Evolutionary conservation across 2,329 filamentous ascomycete genomes (phyloP).

Genomic region (Colletotrichum tropicale): DNA sequence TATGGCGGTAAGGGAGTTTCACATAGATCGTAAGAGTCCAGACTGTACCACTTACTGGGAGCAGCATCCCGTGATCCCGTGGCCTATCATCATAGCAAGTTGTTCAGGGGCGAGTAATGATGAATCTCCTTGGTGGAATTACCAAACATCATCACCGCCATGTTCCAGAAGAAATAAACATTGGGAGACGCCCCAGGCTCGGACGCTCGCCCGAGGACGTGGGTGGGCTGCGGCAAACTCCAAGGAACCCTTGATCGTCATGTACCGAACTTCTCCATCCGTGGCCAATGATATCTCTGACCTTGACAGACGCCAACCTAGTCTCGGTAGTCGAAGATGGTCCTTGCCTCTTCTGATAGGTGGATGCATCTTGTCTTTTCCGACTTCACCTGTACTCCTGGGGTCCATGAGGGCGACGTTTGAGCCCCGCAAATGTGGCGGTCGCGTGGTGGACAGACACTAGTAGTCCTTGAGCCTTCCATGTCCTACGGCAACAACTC

Average conservation of each 20-base stretch:
- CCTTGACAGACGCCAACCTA: background rate
- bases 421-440: background rate
- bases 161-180: background rate
- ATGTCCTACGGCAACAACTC: background rate
- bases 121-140: constrained; percentile 20
- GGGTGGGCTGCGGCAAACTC: background rate
- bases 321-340: background rate
- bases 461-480: background rate
- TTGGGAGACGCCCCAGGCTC: background rate
- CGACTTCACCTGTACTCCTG: background rate
- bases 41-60: background rate
- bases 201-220: background rate
- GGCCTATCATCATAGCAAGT: background rate
- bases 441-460: background rate
- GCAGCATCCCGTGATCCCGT: background rate
- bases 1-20: constrained; percentile 1
- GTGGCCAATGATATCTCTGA: background rate
- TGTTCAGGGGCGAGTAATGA: background rate
- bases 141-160: background rate
- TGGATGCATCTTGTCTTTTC: background rate
- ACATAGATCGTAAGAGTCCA: background rate
- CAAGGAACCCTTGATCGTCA: background rate
- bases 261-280: background rate
- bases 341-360: background rate
- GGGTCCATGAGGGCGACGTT: background rate